Percentiles rank a stretch among this genome's conserved stretches.
Evolutionary conservation across 306 rosid genomes (phyloP).

Genomic region (Gleditsia sinensis): DNA sequence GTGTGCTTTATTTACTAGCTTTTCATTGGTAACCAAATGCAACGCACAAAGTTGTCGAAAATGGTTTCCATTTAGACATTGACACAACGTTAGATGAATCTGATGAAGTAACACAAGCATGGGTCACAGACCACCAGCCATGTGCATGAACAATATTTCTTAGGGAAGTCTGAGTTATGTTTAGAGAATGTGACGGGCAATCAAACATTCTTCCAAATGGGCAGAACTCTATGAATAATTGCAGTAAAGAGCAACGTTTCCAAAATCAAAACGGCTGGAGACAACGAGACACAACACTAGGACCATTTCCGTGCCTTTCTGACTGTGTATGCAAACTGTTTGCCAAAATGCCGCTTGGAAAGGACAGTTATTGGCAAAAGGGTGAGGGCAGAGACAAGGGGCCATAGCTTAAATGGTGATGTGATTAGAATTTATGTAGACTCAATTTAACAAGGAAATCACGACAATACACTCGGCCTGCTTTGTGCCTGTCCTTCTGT

Average conservation of each 20-base stretch:
- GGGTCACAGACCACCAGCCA: not conserved
- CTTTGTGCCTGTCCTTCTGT: conserved; percentile 1
- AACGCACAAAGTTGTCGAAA: not conserved
- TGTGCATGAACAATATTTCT: not conserved
- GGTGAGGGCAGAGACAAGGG: too few species aligned
- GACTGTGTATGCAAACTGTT: conserved; percentile 35
- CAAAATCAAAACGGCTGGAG: too few species aligned
- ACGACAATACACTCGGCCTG: conserved; percentile 13
- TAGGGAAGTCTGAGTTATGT: not conserved
- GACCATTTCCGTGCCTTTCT: conserved; percentile 31
- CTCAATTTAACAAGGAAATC: not conserved
- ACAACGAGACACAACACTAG: conserved; percentile 27
- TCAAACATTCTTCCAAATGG: not conserved
- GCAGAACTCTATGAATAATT: not conserved
- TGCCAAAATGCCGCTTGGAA: conserved; percentile 32
- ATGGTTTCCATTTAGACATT: not conserved
- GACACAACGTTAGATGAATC: not conserved
- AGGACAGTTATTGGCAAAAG: too few species aligned
- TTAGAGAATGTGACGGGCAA: not conserved
- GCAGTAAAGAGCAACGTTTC: too few species aligned
- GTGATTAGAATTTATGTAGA: conserved; percentile 6
- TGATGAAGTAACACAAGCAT: not conserved
- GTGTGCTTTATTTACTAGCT: not conserved
- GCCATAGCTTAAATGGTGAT: conserved; percentile 17
- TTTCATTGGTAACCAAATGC: not conserved